These are phyloP conservation scores for Bombardia bombarda DNA, from an alignment of 495 filamentous ascomycete species.

Conservation along the genomic window DNA sequence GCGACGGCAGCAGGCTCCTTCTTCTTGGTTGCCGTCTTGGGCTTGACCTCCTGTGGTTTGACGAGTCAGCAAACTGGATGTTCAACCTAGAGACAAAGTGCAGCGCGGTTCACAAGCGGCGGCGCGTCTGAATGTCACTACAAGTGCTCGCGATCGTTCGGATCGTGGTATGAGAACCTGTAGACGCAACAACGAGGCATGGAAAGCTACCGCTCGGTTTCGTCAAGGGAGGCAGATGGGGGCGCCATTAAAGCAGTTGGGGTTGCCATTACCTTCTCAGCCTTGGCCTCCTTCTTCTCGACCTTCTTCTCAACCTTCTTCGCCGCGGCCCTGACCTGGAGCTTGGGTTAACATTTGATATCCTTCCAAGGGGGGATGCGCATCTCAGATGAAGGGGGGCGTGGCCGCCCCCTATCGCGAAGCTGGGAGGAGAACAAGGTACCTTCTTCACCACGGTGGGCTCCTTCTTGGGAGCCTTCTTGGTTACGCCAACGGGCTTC, in stretches of 20 bases:
- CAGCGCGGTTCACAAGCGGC: no score
- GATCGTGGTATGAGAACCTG: no score
- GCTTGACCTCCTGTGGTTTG: conserved; percentile 23
- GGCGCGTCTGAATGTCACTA: background rate
- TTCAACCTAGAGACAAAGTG: no score
- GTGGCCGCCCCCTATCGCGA: background rate
- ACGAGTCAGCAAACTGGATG: background rate
- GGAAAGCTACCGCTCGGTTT: background rate
- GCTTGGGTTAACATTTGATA: conserved; percentile 18
- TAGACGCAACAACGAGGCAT: background rate
- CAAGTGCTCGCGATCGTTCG: background rate
- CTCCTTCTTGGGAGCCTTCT: conserved; percentile 46
- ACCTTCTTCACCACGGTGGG: conserved; percentile 39
- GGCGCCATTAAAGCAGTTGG: no score
- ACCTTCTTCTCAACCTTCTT: conserved; percentile 34
- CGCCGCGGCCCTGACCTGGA: conserved; percentile 38
- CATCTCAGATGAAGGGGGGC: background rate
- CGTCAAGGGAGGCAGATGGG: background rate
- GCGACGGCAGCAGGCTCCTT: conserved; percentile 21
- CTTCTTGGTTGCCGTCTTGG: conserved; percentile 35
- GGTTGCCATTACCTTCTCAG: conserved; percentile 4
- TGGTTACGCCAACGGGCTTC: conserved; percentile 45
- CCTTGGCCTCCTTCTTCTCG: conserved; percentile 15
- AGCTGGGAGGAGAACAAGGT: conserved; percentile 4
- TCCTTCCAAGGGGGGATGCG: background rate